phyloP scores from a whole-genome alignment of 805 yeast genomes.

The Hanseniaspora valbyensis region DNA sequence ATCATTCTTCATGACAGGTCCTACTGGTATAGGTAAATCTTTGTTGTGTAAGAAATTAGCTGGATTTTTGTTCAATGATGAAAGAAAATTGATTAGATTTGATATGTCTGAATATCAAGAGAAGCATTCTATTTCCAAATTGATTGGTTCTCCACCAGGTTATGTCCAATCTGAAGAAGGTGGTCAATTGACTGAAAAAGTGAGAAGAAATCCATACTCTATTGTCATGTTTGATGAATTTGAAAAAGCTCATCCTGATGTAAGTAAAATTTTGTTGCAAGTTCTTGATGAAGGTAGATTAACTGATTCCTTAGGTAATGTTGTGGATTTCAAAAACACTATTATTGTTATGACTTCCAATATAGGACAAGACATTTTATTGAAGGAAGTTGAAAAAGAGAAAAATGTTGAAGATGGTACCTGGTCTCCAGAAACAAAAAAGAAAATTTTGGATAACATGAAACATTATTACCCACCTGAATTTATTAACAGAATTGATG shows the following conservation, averaged over 20 bases:
- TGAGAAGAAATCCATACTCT: conserved; percentile 86
- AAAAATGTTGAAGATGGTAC: conserved; percentile 42
- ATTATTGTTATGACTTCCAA: conserved; percentile 94
- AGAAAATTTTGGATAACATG: conserved; percentile 55
- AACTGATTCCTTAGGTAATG: conserved; percentile 91
- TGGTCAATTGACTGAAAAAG: conserved; percentile 94
- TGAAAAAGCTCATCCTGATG: conserved; percentile 93
- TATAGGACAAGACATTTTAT: conserved; percentile 82
- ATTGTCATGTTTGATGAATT: conserved; percentile 91
- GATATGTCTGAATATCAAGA: conserved; percentile 99
- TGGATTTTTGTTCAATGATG: conserved; percentile 82
- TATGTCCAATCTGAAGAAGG: conserved; percentile 88
- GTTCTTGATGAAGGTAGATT: conserved; percentile 90
- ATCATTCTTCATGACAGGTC: conserved; percentile 91
- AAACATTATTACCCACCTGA: conserved; percentile 80
- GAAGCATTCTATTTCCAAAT: conserved; percentile 76
- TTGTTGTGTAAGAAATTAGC: conserved; percentile 89
- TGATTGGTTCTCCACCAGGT: conserved; percentile 97
- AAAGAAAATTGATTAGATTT: conserved; percentile 73
- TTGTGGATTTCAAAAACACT: conserved; percentile 87
- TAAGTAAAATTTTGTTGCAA: conserved; percentile 80
- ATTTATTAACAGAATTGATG: conserved; percentile 88
- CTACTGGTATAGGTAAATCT: conserved; percentile 98
- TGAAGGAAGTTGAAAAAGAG: conserved; percentile 43
- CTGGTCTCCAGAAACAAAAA: conserved; percentile 44